Conservation (phyloP, 768 basidiomycete genomes). For the Russula sp. region DNA sequence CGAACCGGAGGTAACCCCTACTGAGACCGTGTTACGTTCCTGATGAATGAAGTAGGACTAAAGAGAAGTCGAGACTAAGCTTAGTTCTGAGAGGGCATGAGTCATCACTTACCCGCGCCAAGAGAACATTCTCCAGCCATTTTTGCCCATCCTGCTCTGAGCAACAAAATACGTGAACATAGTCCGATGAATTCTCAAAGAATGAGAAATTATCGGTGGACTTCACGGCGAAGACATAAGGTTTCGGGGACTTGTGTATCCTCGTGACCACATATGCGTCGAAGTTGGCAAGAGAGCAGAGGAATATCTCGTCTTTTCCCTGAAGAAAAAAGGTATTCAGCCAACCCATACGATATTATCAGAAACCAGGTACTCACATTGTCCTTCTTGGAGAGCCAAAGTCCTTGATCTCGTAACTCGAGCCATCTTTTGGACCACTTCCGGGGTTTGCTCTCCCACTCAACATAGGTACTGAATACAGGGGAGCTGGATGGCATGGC, state of each 20-base stretch:
- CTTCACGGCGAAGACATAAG: conserved; percentile 82
- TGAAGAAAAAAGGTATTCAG: conserved; percentile 36
- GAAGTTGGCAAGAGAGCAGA: conserved; percentile 87
- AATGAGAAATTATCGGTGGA: conserved; percentile 81
- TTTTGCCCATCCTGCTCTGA: conserved; percentile 65
- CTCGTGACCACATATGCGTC: conserved; percentile 83
- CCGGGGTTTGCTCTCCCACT: conserved; percentile 87
- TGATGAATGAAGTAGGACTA: conserved; percentile 83
- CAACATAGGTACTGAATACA: conserved; percentile 60
- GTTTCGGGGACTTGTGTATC: conserved; percentile 75
- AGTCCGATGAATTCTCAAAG: conserved; percentile 87
- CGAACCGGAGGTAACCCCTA: conserved; percentile 35
- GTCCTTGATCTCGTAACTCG: conserved; percentile 76
- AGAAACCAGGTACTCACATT: conserved; percentile 49
- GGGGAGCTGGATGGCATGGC: conserved; percentile 49
- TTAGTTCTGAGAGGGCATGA: not conserved
- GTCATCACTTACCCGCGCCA: conserved; percentile 66
- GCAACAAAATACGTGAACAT: conserved; percentile 82
- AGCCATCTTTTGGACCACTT: conserved; percentile 96
- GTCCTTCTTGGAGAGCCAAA: conserved; percentile 89
- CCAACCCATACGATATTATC: not conserved
- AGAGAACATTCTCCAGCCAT: conserved; percentile 78
- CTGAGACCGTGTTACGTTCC: conserved; percentile 68
- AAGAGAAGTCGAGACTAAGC: not conserved
- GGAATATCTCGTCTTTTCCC: conserved; percentile 78